phyloP scores from a whole-genome alignment of 2,329 filamentous ascomycete genomes.

The Zasmidium cellare region DNA sequence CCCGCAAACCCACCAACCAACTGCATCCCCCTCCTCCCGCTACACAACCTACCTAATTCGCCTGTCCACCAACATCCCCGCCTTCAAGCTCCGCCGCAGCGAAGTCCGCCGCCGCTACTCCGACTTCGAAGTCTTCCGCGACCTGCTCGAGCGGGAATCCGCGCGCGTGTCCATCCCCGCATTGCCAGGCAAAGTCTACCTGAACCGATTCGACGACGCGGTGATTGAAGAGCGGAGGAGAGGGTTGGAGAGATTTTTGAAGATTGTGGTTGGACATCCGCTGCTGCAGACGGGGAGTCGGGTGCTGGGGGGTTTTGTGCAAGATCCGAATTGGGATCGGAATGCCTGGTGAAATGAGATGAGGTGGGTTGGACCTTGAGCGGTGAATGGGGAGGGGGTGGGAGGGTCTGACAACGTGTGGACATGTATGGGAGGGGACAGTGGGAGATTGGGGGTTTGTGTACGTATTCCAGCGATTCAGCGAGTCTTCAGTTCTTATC shows the following conservation, averaged over 20 bases:
- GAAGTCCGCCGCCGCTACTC: conserved; percentile 91
- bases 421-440: not conserved
- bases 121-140: conserved; percentile 98
- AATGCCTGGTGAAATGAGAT: conserved; percentile 67
- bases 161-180: conserved; percentile 94
- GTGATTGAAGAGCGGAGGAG: conserved; percentile 93
- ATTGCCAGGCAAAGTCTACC: conserved; percentile 94
- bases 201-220: conserved; percentile 95
- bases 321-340: conserved; percentile 90
- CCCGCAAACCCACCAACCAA: conserved; percentile 90
- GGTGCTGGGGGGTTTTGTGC: conserved; percentile 92
- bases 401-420: not conserved
- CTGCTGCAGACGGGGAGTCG: conserved; percentile 96
- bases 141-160: conserved; percentile 93
- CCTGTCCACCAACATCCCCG: conserved; percentile 96
- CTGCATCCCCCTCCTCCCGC: conserved; percentile 54
- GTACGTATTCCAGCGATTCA: not conserved
- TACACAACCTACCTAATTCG: conserved; percentile 99
- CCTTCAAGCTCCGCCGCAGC: conserved; percentile 87
- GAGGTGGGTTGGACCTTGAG: not conserved
- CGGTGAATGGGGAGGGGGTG: not conserved
- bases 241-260: conserved; percentile 90
- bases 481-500: not conserved
- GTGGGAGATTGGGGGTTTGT: not conserved
- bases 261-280: conserved; percentile 96